Base-by-base conservation (phyloP, 1,284 basidiomycete genomes). In the Fomes fomentarius region DNA sequence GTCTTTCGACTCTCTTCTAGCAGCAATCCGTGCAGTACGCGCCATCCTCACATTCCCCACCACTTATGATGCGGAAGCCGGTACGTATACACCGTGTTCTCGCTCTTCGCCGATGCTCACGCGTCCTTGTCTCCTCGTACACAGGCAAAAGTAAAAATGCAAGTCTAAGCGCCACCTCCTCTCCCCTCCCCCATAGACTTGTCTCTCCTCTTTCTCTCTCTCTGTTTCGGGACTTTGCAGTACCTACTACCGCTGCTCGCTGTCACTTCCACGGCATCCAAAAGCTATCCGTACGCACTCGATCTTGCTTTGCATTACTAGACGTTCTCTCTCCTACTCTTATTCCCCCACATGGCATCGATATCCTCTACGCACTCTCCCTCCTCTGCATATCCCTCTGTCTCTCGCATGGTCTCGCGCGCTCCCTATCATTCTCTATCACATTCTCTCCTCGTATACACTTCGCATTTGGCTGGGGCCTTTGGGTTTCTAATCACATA, bases 21-120 rank as follows among this genome's bases (percentile, higher is more conserved):
- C 26, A 52, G 40, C 47, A 40, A 51, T 38, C 62, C 54, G 57
- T 51, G 19, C 60, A 62, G 35, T 66, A 69, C 50, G 54, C 65
- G 25, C 58, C 67, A 3, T 61, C 60, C 21, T 60, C 62, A 39
- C 54, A 65, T 53, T 66, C 65, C 21, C 67, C 70, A 19, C 66
- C 66, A 22, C 61, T 73, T 21, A 73, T 70, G 68, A 73, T 73
- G 71, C 69, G 67, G 33, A 72, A 70, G 57, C 64, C 71, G 24
- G 71, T 73, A 51, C 52, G 71, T 63, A 24, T 10, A 40, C 19
- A 30, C 26, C 15, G 11, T 14, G 24, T 30, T 22, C 19, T 12
- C 30, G 11, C 37, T 39, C 26, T 41, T 19, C 11, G 21, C 25
- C 15, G 14, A 40, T 39, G 41, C 53, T 56, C 46, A 47, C 45